Evolutionary conservation across 208 protist species (phyloP).

Genomic region (Naegleria gruberi): DNA sequence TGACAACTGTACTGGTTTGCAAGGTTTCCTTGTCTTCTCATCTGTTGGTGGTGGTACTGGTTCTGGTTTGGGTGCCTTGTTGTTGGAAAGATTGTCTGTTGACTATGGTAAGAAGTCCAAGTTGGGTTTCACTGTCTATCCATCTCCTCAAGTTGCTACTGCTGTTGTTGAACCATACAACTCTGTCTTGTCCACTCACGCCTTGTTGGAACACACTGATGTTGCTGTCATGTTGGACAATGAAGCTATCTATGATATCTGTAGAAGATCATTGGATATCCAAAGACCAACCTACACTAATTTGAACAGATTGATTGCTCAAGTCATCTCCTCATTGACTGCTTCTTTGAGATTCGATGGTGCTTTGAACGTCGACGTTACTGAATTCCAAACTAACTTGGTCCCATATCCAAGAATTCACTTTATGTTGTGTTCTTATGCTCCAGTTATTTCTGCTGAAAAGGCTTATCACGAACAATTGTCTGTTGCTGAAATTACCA

Average conservation of each 20-base stretch:
- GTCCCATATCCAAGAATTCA: conserved; percentile 92
- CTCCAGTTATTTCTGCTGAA: conserved; percentile 58
- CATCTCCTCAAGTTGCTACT: conserved; percentile 87
- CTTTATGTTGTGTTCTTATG: conserved; percentile 76
- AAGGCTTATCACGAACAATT: conserved; percentile 75
- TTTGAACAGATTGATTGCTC: conserved; percentile 88
- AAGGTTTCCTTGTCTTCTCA: conserved; percentile 97
- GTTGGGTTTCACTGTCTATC: conserved; percentile 85
- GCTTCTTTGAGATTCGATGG: conserved; percentile 89
- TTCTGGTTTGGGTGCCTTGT: conserved; percentile 89
- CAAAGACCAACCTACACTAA: conserved; percentile 88
- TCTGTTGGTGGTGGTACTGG: conserved; percentile 96
- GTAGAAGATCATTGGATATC: conserved; percentile 74
- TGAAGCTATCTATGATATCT: conserved; percentile 92
- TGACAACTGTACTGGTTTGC: conserved; percentile 94
- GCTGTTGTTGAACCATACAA: conserved; percentile 96
- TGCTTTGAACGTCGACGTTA: conserved; percentile 89
- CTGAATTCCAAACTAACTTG: conserved; percentile 92
- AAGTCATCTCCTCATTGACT: conserved; percentile 88
- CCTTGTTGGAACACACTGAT: conserved; percentile 84
- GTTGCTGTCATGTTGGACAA: conserved; percentile 89
- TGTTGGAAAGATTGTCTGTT: conserved; percentile 91
- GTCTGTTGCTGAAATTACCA: conserved; percentile 77
- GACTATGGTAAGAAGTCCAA: conserved; percentile 98
- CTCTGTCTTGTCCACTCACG: conserved; percentile 85